Conservation (phyloP, 371 early-diverging fungal genomes). For the Quaeritorhiza haematococci region DNA sequence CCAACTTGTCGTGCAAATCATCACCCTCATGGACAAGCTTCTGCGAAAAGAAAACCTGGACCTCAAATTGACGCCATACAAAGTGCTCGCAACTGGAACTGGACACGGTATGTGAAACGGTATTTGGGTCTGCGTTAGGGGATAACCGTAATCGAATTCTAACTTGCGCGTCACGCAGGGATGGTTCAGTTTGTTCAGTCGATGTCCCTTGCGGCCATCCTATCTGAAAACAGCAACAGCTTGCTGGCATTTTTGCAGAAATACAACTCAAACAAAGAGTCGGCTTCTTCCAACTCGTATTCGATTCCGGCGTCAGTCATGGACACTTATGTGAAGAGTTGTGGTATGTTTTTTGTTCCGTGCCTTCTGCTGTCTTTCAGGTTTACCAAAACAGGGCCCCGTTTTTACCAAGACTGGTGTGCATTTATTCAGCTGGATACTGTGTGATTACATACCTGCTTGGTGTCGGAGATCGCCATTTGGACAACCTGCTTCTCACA, state of each 20-base stretch:
- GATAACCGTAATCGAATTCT: conserved; percentile 4
- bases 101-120: conserved; percentile 61
- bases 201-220: conserved; percentile 77
- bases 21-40: conserved; percentile 90
- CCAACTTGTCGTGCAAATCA: conserved; percentile 93
- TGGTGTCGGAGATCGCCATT: conserved; percentile 98
- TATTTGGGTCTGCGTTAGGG: background rate
- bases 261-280: conserved; percentile 49
- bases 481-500: conserved; percentile 92
- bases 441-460: conserved; percentile 96
- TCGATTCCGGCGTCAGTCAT: conserved; percentile 73
- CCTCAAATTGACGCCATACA: conserved; percentile 85
- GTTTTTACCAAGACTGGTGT: background rate
- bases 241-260: conserved; percentile 72
- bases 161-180: conserved; percentile 33
- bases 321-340: conserved; percentile 93
- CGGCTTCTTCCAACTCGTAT: conserved; percentile 30
- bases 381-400: too few relatives aligned
- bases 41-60: conserved; percentile 91
- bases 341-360: conserved; percentile 53
- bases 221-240: conserved; percentile 79
- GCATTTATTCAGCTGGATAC: conserved; percentile 73
- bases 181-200: conserved; percentile 89
- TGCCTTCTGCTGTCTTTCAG: background rate
- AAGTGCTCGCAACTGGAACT: conserved; percentile 87